Conservation (phyloP, 768 basidiomycete genomes). For the Suillus subaureus region DNA sequence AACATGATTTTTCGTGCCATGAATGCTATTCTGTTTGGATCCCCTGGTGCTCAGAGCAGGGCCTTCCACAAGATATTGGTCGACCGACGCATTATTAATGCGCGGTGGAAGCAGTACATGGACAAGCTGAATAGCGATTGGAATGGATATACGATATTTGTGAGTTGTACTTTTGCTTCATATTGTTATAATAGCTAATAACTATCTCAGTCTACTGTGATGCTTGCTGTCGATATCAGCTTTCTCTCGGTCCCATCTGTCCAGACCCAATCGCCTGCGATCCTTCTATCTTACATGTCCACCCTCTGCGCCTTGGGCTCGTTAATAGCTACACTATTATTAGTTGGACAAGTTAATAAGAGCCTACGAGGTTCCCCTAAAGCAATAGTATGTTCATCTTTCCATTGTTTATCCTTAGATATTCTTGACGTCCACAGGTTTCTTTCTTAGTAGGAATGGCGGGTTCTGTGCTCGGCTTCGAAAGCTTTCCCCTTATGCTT, state of each 20-base stretch:
- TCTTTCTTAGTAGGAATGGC: constrained; percentile 22
- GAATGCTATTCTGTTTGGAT: constrained; percentile 44
- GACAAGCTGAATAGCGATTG: constrained; percentile 45
- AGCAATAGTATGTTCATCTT: constrained; percentile 29
- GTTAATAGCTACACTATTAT: constrained; percentile 37
- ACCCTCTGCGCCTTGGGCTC: constrained; percentile 37
- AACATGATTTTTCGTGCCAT: constrained; percentile 38
- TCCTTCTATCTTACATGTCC: constrained; percentile 38
- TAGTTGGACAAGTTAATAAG: constrained; percentile 38
- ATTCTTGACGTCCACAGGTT: constrained; percentile 17
- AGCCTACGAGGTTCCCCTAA: constrained; percentile 21
- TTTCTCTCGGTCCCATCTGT: constrained; percentile 54
- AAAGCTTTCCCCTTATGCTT: constrained; percentile 33
- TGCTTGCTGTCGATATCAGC: constrained; percentile 55
- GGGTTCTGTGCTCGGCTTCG: constrained; percentile 21
- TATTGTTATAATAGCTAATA: background rate
- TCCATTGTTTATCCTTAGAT: background rate
- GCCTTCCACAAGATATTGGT: constrained; percentile 46
- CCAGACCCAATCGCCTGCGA: constrained; percentile 16
- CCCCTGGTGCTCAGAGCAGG: constrained; percentile 46
- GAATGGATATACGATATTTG: constrained; percentile 50
- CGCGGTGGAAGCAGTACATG: constrained; percentile 44
- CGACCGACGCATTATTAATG: constrained; percentile 41
- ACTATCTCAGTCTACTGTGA: constrained; percentile 46
- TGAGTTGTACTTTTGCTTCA: constrained; percentile 24